Base-by-base conservation (phyloP, 495 filamentous ascomycete genomes). In the Daldinia vernicosa region DNA sequence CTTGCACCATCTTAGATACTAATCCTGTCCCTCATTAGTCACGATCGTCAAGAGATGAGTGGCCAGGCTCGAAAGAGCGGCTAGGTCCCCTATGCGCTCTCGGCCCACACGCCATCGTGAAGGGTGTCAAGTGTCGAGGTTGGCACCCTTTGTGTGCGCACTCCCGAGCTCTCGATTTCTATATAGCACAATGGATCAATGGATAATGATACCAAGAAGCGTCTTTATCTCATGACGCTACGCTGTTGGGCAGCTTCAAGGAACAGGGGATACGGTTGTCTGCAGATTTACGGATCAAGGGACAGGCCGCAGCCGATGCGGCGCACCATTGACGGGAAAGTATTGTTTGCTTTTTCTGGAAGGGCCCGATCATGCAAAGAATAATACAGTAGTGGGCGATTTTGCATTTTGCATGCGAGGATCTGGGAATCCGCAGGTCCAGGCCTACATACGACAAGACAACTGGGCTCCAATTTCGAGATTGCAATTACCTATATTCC, bases 21-120 rank as follows among this genome's bases (percentile, higher is more conserved):
- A 75, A 80, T 74, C 39, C 60, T 9, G 45, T 57, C 32, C 66
- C 64, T 68, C 19, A 35, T 52, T 79, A 97, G 94, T 98, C 74
- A 96, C 94, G 22, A 97, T 98, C 82, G 84, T 98, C 79, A 98
- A 98, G 84, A 90, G 92, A 82, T 98, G 89, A 92, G 74, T 67
- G 69, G 68, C 53, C 35, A 67, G 30, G 39, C 56, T 66, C 30
- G 27, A 60, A 69, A 69, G 67, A 65, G 60, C 24, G 70, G 60
- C 45, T 63, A 32, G 45, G 55, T 28, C 66, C 61, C 57, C 58
- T 30, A 69, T 63, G 70, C 66, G 43, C 55, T 47, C 37, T 63
- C 66, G 65, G 65, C 57, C 51, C 62, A 52, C 57, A 52, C 27
- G 43, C 43, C 3, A 56, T 53, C 45, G 28, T 37, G 45, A 43